Conservation (phyloP, 371 early-diverging fungal species). For the Catenaria anguillulae region DNA sequence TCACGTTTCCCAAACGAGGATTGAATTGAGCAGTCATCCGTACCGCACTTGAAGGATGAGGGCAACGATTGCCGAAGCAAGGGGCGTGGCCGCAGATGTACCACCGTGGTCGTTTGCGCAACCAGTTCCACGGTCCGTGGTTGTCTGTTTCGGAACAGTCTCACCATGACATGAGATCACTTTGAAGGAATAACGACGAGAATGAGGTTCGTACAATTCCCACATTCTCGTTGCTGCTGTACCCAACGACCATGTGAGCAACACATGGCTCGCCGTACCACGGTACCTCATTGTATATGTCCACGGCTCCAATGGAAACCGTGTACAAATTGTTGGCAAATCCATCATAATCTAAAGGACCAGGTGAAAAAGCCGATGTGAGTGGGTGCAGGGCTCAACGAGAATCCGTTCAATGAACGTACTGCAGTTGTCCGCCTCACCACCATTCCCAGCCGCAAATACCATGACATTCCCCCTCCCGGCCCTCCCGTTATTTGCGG, state of each 20-base stretch:
- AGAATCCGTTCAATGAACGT: too few species aligned
- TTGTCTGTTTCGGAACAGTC: constrained; percentile 42
- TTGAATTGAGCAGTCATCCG: not conserved
- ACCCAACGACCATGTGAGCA: constrained; percentile 73
- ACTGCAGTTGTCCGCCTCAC: constrained; percentile 71
- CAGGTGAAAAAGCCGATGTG: not conserved
- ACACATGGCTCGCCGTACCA: constrained; percentile 78
- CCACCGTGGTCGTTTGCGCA: constrained; percentile 78
- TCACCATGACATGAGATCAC: too few species aligned
- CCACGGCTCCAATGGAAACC: constrained; percentile 84
- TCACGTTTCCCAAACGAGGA: too few species aligned
- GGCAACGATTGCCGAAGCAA: constrained; percentile 81
- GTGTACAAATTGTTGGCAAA: constrained; percentile 91
- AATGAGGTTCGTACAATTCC: constrained; percentile 45
- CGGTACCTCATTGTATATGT: constrained; percentile 56
- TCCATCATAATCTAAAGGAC: constrained; percentile 59
- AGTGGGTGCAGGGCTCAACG: too few species aligned
- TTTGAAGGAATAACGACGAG: not conserved
- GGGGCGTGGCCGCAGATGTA: constrained; percentile 95
- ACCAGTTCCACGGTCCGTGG: constrained; percentile 56
- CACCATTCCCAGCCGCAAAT: constrained; percentile 93
- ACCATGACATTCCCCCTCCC: constrained; percentile 82
- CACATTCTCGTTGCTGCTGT: constrained; percentile 58
- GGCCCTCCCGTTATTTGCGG: constrained; percentile 62
- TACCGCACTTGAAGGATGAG: constrained; percentile 55